Base-by-base conservation (phyloP, 495 filamentous ascomycete genomes). In the Cladorrhinum samala region DNA sequence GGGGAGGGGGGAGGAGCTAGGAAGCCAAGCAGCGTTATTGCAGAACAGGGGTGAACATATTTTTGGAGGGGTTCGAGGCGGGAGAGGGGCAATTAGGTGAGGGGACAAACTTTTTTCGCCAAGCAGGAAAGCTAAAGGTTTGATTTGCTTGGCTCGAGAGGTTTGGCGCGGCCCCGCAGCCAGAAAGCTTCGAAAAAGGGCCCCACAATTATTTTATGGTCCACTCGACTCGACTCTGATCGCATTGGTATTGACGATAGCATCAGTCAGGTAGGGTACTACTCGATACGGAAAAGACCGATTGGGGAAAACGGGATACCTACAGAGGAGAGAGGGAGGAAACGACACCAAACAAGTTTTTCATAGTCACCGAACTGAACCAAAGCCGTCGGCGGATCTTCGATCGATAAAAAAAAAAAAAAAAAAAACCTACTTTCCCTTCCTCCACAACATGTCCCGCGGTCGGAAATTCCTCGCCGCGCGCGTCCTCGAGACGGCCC, bases 401-500 rank as follows among this genome's bases (percentile, higher is more conserved):
- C n/a, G n/a, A n/a, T n/a, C n/a, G n/a, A n/a, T n/a, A n/a, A n/a
- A n/a, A n/a, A n/a, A n/a, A n/a, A n/a, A n/a, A n/a, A n/a, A 27
- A 44, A 53, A 24, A 46, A 39, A 19, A 27, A 16, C 20, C 42
- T 21, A 24, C 42, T 23, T 45, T 20, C 16, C n/a, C 18, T 9
- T 20, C 41, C 42, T 23, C 42, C 42, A 0, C n/a, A 63, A 54
- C 18, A 63, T 65, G 60, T 62, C 17, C 54, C 55, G 55, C 39
- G 53, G 63, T 37, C 80, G 83, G 70, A 79, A 89, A 65, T 77
- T 93, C 68, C 81, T 82, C 59, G 77, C 90, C 53, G 74, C 87
- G 48, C 81, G 84, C 53, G 88, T 94, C 49, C 80, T 84, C 71
- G 78, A 83, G 63, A 81, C 79, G 13, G 83, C 84, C 25, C 65